Evolutionary conservation across 139 green algal genomes (phyloP).

Genomic region (Coccomyxa sp.): DNA sequence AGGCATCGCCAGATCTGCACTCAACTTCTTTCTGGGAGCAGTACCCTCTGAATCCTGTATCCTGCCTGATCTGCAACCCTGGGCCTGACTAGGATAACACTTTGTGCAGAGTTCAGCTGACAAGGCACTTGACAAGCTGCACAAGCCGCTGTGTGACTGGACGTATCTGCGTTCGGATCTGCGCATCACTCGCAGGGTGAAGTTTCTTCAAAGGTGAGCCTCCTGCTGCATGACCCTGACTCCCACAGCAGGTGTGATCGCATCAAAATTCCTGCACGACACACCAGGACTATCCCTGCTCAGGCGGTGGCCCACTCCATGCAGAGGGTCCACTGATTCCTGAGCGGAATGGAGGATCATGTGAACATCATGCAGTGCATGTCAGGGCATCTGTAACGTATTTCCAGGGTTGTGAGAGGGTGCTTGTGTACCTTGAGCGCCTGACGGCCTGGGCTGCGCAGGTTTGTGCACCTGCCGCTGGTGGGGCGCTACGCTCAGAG

Average conservation of each 20-base stretch:
- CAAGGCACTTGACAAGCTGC: conserved; percentile 11
- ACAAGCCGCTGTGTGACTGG: conserved; percentile 23
- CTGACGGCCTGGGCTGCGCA: background rate
- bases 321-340: no score
- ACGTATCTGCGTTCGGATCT: background rate
- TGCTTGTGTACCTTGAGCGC: background rate
- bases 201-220: conserved; percentile 4
- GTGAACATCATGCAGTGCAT: no score
- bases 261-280: no score
- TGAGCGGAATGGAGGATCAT: no score
- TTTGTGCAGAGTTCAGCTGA: background rate
- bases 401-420: no score
- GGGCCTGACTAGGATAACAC: background rate
- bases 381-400: no score
- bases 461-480: background rate
- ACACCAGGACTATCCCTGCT: no score
- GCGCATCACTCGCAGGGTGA: background rate
- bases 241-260: no score
- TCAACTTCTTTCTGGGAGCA: background rate
- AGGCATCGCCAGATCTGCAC: no score
- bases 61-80: no score
- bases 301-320: no score
- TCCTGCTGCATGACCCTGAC: background rate
- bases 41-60: background rate
- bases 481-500: background rate